Evolutionary conservation across 2,329 filamentous ascomycete genomes (phyloP), one percentile per base, ranked within the genome.

Genomic region (Ceratocystis huliohia): DNA sequence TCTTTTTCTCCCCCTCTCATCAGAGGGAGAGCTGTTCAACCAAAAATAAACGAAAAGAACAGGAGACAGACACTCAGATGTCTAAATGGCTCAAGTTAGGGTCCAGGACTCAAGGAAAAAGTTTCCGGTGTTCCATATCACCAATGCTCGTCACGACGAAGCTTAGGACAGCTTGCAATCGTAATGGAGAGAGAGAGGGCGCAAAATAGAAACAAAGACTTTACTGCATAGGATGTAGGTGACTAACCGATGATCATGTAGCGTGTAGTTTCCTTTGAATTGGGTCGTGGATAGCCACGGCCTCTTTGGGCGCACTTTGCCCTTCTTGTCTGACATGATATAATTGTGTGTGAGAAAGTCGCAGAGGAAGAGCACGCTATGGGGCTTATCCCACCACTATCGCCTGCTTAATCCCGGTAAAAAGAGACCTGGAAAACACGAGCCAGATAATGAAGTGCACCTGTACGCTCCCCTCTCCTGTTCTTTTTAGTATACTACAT

Each of bases 1-100:
- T 48, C 46, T 48, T 20, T 22, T 48, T 5, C 7, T 48, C 17
- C 25, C 25, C 56, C 56, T 37, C 56, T 59, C 56, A 33, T 53
- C 22, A 53, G 46, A 10, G 25, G 22, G 2, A 53, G 25, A 28
- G 48, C 48, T 5, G 28, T 59, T 37, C 8, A 8, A 1, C 33
- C 25, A 37, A 59, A 59, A 59, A 59, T 59, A 59, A 37, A 28
- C 28, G 10, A 41, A 41, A 41, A 41, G 37, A 41, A 41, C 56
- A 59, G n/a, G 56, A 59, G 28, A 37, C 56, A 17, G 56, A 37
- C 56, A 37, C 56, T 37, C 28, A 59, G 56, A 59, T 30, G 56
- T 30, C 56, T 59, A 37, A 37, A 59, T 20, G 56, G 28, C 56
- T n/a, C 56, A 59, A 25, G 56, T 30, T n/a, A 59, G 17, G 17